Evolutionary conservation across 2,329 filamentous ascomycete species (phyloP).

Genomic region (Aureobasidium melanogenum): DNA sequence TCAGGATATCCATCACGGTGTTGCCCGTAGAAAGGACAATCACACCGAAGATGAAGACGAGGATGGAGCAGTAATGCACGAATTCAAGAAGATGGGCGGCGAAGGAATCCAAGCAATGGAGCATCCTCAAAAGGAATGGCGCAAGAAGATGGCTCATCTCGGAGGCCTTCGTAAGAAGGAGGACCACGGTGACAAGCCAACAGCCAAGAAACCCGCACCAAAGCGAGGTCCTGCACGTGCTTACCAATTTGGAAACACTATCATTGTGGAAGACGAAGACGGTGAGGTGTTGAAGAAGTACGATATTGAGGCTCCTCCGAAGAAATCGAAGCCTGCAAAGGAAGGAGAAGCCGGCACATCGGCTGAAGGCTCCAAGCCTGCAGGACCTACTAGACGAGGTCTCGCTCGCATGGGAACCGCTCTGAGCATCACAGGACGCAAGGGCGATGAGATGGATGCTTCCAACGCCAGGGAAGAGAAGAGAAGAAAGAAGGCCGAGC

Average conservation of each 20-base stretch:
- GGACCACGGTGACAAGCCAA: constrained; percentile 20
- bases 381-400: constrained; percentile 33
- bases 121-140: constrained; percentile 32
- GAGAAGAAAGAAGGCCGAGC: constrained; percentile 16
- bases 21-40: constrained; percentile 40
- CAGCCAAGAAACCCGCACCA: constrained; percentile 25
- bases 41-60: constrained; percentile 32
- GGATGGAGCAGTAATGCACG: constrained; percentile 21
- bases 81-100: constrained; percentile 49
- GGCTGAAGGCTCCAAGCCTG: constrained; percentile 18
- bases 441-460: constrained; percentile 22
- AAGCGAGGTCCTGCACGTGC: constrained; percentile 64
- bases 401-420: constrained; percentile 46
- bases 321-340: constrained; percentile 41
- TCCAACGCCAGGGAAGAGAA: constrained; percentile 13
- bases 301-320: constrained; percentile 52
- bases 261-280: constrained; percentile 81
- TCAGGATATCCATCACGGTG: constrained; percentile 32
- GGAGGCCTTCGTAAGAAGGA: constrained; percentile 37
- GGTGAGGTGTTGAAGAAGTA: constrained; percentile 82
- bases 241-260: constrained; percentile 81
- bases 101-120: constrained; percentile 53
- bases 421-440: constrained; percentile 34
- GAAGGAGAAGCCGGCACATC: constrained; percentile 6
- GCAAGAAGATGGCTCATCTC: constrained; percentile 38